phyloP scores from a whole-genome alignment of 2,329 filamentous ascomycete species.

The Magnaporthiopsis poae region DNA sequence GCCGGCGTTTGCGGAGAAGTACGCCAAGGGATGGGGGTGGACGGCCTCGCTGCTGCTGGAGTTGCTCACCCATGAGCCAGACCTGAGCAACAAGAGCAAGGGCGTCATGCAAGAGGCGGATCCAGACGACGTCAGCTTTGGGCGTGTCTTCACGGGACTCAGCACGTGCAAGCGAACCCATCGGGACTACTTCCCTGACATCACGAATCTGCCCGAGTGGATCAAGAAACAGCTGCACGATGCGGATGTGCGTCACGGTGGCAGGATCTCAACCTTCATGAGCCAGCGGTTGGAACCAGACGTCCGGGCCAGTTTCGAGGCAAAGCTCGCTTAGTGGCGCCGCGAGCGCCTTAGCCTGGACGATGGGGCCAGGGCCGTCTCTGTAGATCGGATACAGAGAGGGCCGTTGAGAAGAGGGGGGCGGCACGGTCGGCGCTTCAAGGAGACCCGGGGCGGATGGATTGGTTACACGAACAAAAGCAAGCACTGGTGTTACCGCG shows the following conservation, averaged over 20 bases:
- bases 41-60: constrained; percentile 85
- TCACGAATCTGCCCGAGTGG: constrained; percentile 75
- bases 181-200: constrained; percentile 76
- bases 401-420: not conserved
- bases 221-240: constrained; percentile 67
- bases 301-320: not conserved
- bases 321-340: not conserved
- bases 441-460: not conserved
- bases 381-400: not conserved
- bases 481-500: not conserved
- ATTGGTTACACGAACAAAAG: not conserved
- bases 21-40: constrained; percentile 81
- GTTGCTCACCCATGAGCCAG: constrained; percentile 77
- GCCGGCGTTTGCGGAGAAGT: constrained; percentile 68
- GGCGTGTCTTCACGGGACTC: constrained; percentile 84
- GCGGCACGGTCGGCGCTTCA: not conserved
- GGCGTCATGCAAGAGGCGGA: constrained; percentile 79
- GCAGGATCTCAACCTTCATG: constrained; percentile 62
- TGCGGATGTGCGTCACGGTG: constrained; percentile 63
- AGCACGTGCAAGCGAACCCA: constrained; percentile 74
- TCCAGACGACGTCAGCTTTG: constrained; percentile 89
- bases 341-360: not conserved
- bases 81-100: constrained; percentile 51
- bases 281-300: constrained; percentile 51
- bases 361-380: too few species aligned